Conservation (phyloP, 1,139 yeast genomes). For the Torulaspora globosa region DNA sequence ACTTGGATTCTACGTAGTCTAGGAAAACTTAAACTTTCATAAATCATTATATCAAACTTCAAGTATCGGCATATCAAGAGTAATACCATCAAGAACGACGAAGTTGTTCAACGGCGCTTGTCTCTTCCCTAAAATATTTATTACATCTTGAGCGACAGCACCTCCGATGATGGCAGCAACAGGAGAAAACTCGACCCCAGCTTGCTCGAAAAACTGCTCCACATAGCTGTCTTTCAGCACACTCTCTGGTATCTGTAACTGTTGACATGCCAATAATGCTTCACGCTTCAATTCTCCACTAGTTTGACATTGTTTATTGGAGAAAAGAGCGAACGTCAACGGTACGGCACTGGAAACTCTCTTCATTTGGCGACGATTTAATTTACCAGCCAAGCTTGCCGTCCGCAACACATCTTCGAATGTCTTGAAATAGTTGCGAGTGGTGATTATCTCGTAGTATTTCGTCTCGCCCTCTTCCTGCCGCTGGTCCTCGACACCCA, state of each 20-base stretch:
- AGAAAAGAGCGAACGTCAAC: constrained; percentile 53
- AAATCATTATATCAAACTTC: constrained; percentile 31
- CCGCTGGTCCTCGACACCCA: constrained; percentile 41
- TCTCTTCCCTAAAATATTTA: constrained; percentile 71
- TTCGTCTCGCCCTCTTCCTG: constrained; percentile 42
- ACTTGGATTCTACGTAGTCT: constrained; percentile 5
- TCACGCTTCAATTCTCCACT: constrained; percentile 35
- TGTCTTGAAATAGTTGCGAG: constrained; percentile 50
- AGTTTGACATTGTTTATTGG: constrained; percentile 11
- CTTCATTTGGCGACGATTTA: constrained; percentile 53
- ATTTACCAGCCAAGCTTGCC: constrained; percentile 41
- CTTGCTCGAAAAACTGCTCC: constrained; percentile 46
- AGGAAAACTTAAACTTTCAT: constrained; percentile 3
- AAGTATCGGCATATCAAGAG: constrained; percentile 72
- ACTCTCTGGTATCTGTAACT: constrained; percentile 43
- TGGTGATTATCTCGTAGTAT: constrained; percentile 49
- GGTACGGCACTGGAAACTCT: constrained; percentile 62
- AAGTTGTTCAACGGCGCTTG: constrained; percentile 82
- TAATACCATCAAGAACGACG: constrained; percentile 67
- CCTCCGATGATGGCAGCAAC: constrained; percentile 90
- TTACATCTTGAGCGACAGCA: constrained; percentile 82
- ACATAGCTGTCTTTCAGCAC: constrained; percentile 41
- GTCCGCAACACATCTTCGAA: constrained; percentile 41
- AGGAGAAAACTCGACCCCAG: constrained; percentile 72
- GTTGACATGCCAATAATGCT: constrained; percentile 37